phyloP scores from a whole-genome alignment of 495 filamentous ascomycete genomes.

The Bryoglossum gracile region DNA sequence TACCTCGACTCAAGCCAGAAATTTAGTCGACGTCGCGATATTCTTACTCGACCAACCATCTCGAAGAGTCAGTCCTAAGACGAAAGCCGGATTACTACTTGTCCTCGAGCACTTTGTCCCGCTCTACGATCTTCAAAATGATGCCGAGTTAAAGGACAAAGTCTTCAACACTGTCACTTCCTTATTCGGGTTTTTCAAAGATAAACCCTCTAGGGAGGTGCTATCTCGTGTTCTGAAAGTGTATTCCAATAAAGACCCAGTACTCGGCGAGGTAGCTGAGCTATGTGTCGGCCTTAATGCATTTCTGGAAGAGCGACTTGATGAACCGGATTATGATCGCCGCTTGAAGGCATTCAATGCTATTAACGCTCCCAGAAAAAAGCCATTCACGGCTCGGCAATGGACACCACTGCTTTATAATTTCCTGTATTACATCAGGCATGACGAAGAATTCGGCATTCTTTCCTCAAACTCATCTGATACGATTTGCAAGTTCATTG shows the following conservation, averaged over 20 bases:
- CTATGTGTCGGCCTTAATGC: slow-evolving; percentile 80
- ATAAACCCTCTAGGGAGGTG: slow-evolving; percentile 61
- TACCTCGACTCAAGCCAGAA: slow-evolving; percentile 58
- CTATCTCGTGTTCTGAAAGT: slow-evolving; percentile 64
- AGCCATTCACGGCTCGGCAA: slow-evolving; percentile 57
- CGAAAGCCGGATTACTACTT: slow-evolving; percentile 70
- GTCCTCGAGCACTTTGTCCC: slow-evolving; percentile 70
- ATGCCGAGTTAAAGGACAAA: slow-evolving; percentile 46
- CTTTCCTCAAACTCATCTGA: slow-evolving; percentile 74
- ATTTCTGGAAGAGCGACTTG: slow-evolving; percentile 55
- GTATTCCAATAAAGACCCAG: slow-evolving; percentile 54
- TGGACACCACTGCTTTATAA: slow-evolving; percentile 92
- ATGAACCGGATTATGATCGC: slow-evolving; percentile 80
- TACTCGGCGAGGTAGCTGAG: slow-evolving; percentile 54
- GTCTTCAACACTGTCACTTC: slow-evolving; percentile 60
- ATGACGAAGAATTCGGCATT: slow-evolving; percentile 81
- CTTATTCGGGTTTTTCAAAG: slow-evolving; percentile 81
- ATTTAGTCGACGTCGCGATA: slow-evolving; percentile 64
- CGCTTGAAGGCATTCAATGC: slow-evolving; percentile 68
- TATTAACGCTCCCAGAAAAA: slow-evolving; percentile 52
- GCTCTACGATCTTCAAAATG: slow-evolving; percentile 47
- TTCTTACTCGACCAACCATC: slow-evolving; percentile 81
- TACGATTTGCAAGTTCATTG: slow-evolving; percentile 72
- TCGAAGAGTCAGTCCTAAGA: slow-evolving; percentile 69
- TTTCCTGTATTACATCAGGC: slow-evolving; percentile 78